These are phyloP conservation scores for Phytopythium oedochilum DNA, from an alignment of 352 stramenopile species.

Conservation along the genomic window DNA sequence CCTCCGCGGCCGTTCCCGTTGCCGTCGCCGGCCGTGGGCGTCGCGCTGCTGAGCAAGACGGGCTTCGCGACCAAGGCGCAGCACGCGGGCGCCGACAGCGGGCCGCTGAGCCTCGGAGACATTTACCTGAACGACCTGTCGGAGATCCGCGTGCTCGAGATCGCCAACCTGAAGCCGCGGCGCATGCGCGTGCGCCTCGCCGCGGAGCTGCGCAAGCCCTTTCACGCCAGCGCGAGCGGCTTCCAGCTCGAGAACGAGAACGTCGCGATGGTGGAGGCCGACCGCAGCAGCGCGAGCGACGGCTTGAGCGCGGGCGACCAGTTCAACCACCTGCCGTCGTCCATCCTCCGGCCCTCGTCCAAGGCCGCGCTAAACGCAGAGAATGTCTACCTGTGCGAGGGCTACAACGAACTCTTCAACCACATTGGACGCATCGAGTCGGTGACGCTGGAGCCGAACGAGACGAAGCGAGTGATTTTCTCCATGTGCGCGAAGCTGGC, in stretches of 20 bases:
- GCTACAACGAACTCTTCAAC: slow-evolving; percentile 90
- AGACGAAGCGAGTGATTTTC: slow-evolving; percentile 71
- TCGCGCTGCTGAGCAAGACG: slow-evolving; percentile 66
- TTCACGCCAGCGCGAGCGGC: slow-evolving; percentile 64
- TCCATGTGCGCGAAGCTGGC: slow-evolving; percentile 66
- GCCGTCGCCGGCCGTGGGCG: slow-evolving; percentile 24
- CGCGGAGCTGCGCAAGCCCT: slow-evolving; percentile 77
- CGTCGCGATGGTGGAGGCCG: slow-evolving; percentile 45
- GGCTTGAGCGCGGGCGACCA: slow-evolving; percentile 31
- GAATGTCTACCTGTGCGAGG: slow-evolving; percentile 80
- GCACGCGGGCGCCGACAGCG: slow-evolving; percentile 40
- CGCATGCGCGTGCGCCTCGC: slow-evolving; percentile 59
- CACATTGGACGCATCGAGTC: slow-evolving; percentile 70
- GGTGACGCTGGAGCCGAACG: slow-evolving; percentile 52
- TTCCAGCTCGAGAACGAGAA: slow-evolving; percentile 90
- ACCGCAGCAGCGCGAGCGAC: slow-evolving; percentile 28
- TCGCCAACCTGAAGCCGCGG: slow-evolving; percentile 57
- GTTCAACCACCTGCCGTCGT: slow-evolving; percentile 74
- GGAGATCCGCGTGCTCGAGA: slow-evolving; percentile 77
- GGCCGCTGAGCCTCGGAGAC: slow-evolving; percentile 59
- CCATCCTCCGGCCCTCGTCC: slow-evolving; percentile 61
- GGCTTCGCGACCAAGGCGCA: slow-evolving; percentile 17
- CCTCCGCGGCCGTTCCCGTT: slow-evolving; percentile 11
- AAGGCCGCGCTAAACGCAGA: slow-evolving; percentile 65
- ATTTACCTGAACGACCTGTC: slow-evolving; percentile 88